Evolutionary conservation across 2,329 filamentous ascomycete genomes (phyloP).

Genomic region (Aureobasidium lini): DNA sequence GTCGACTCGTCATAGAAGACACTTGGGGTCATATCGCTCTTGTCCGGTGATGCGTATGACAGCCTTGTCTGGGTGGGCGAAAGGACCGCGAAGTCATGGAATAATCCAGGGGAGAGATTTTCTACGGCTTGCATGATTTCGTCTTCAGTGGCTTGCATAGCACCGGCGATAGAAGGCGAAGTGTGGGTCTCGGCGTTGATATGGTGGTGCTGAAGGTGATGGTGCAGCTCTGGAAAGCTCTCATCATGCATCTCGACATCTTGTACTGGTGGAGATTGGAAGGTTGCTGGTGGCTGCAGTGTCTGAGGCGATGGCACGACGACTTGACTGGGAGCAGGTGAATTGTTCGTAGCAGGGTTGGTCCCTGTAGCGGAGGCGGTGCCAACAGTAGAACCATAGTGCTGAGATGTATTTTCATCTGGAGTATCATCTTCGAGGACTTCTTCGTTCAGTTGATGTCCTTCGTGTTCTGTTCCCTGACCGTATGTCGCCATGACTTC

Average conservation of each 20-base stretch:
- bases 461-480: background rate
- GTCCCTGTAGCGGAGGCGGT: background rate
- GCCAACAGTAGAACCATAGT: background rate
- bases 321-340: background rate
- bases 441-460: background rate
- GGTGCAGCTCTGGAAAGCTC: background rate
- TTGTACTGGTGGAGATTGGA: background rate
- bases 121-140: background rate
- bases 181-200: background rate
- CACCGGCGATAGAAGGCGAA: background rate
- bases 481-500: background rate
- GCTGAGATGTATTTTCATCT: background rate
- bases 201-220: background rate
- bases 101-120: background rate
- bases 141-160: background rate
- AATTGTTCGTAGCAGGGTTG: background rate
- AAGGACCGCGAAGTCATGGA: background rate
- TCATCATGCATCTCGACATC: background rate
- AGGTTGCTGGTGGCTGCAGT: background rate
- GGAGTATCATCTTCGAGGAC: background rate
- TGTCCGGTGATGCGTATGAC: background rate
- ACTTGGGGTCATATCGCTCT: background rate
- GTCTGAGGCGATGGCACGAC: background rate
- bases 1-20: background rate
- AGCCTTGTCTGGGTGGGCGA: background rate